Evolutionary conservation across 1,284 basidiomycete genomes (phyloP).

Genomic region (Papiliotrema fonsecae): DNA sequence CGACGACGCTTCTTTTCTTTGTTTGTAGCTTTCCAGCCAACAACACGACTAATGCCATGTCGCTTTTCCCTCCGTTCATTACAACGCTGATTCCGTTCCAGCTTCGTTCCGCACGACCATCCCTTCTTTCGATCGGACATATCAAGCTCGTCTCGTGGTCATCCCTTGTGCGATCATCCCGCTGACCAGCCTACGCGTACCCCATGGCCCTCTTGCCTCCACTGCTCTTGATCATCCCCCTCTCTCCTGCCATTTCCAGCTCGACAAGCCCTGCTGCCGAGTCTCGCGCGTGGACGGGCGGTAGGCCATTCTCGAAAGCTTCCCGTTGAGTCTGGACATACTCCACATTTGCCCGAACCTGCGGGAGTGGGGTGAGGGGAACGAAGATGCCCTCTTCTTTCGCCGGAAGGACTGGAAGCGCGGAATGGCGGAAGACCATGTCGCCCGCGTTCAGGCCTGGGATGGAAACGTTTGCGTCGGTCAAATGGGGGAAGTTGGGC

Average conservation of each 20-base stretch:
- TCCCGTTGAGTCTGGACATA: slow-evolving; percentile 26
- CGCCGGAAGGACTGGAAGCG: slow-evolving; percentile 13
- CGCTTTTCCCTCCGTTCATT: no score
- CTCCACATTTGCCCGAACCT: slow-evolving; percentile 15
- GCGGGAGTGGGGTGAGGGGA: slow-evolving; percentile 26
- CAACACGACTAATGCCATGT: no score
- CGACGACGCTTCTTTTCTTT: no score
- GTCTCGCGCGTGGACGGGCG: slow-evolving; percentile 20
- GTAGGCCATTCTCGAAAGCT: slow-evolving; percentile 36
- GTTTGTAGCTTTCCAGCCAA: no score
- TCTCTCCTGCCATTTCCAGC: slow-evolving; percentile 24
- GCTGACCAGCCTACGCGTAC: slow-evolving; percentile 10
- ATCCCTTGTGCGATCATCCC: background rate
- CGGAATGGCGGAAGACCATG: slow-evolving; percentile 32
- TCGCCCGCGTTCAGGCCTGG: slow-evolving; percentile 35
- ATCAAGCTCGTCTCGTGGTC: no score
- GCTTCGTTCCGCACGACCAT: no score
- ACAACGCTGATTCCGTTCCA: no score
- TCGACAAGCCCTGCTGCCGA: slow-evolving; percentile 15
- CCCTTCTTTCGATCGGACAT: no score
- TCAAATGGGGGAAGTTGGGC: slow-evolving; percentile 23
- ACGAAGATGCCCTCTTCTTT: slow-evolving; percentile 20
- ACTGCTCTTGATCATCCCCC: slow-evolving; percentile 15
- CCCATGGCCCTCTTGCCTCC: slow-evolving; percentile 37
- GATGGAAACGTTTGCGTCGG: slow-evolving; percentile 14